A percentile compares a stretch with the other conserved stretches of the same genome.
Evolutionary conservation across 1,284 basidiomycete species (phyloP).

Genomic region (Ustilago curta): DNA sequence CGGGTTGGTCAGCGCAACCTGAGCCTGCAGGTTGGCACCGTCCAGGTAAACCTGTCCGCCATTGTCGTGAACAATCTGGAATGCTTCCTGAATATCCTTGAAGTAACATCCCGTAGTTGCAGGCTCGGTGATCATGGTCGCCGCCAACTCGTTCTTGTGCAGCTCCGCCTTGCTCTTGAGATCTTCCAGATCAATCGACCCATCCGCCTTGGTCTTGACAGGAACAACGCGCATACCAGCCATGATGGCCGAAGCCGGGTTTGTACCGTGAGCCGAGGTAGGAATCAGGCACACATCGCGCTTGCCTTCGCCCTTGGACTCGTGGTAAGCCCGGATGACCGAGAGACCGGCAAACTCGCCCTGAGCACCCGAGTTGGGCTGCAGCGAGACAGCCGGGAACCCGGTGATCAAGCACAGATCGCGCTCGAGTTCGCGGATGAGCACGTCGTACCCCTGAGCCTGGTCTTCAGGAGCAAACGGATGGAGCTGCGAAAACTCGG

Average conservation of each 20-base stretch:
- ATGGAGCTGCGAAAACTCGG: slow-evolving; percentile 88
- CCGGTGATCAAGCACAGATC: slow-evolving; percentile 95
- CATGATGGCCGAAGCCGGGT: slow-evolving; percentile 84
- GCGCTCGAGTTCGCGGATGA: slow-evolving; percentile 89
- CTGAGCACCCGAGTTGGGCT: slow-evolving; percentile 96
- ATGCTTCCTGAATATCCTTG: slow-evolving; percentile 88
- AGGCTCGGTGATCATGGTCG: slow-evolving; percentile 85
- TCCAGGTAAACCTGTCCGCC: slow-evolving; percentile 98
- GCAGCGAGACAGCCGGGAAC: slow-evolving; percentile 91
- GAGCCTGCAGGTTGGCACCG: slow-evolving; percentile 92
- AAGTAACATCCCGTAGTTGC: slow-evolving; percentile 99
- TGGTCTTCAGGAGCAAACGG: slow-evolving; percentile 93
- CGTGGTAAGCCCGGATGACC: slow-evolving; percentile 93
- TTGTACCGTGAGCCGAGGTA: slow-evolving; percentile 91
- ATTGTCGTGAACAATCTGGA: slow-evolving; percentile 90
- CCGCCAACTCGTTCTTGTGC: slow-evolving; percentile 90
- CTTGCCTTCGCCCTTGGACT: slow-evolving; percentile 84
- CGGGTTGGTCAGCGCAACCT: slow-evolving; percentile 95
- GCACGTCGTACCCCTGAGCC: slow-evolving; percentile 84
- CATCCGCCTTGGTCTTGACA: slow-evolving; percentile 87
- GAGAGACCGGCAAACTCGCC: slow-evolving; percentile 95
- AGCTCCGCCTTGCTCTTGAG: slow-evolving; percentile 87
- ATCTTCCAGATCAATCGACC: slow-evolving; percentile 89
- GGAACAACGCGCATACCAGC: slow-evolving; percentile 95
- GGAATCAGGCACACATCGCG: slow-evolving; percentile 95